Base-by-base conservation (phyloP, 495 filamentous ascomycete species). In the Podospora australis region DNA sequence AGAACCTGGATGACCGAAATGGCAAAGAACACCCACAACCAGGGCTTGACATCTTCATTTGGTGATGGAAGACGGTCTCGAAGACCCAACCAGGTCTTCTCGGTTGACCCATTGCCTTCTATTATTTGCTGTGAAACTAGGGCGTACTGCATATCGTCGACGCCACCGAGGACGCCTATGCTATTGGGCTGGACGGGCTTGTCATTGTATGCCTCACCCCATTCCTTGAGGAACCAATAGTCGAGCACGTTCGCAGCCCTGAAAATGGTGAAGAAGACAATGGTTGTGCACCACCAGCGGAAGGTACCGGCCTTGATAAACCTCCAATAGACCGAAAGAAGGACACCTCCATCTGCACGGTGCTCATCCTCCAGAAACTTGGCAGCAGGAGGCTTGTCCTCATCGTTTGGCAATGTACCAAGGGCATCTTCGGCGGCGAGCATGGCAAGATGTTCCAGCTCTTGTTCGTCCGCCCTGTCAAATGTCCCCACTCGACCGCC, bases 321-420 rank as follows among this genome's bases (percentile, higher is more conserved):
- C 44, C 78, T 78, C 86, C 83, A 90, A 53, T 91, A 94, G 0
- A 91, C 82, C 14, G 73, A 70, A 8, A 75, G 72, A 56, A 87
- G 72, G 4, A 94, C 86, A 2, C 85, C 84, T 42, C 87, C 87
- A 53, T 86, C 79, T 0, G 78, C 83, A 39, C 86, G 75, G 56
- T 81, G 72, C 60, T 94, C 88, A 14, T 94, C 86, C 57, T 90
- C 82, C 32, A 90, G 82, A 60, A 94, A 90, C 55, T 87, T 88
- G 11, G 85, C 81, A 1, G 84, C 80, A 9, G 80, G 66, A 0
- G 74, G 72, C 2, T 61, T 63, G 14, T 63, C 59, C 0, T 65
- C 61, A 8, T 68, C 62, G 49, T 41, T 22, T 52, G 46, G 17
- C 6, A 22, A 16, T 1, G 29, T 35, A n/a, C 14, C 34, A 2